These are phyloP conservation scores for Lichtheimia hyalospora DNA, from an alignment of 371 early-diverging fungal genomes.

Conservation along the genomic window DNA sequence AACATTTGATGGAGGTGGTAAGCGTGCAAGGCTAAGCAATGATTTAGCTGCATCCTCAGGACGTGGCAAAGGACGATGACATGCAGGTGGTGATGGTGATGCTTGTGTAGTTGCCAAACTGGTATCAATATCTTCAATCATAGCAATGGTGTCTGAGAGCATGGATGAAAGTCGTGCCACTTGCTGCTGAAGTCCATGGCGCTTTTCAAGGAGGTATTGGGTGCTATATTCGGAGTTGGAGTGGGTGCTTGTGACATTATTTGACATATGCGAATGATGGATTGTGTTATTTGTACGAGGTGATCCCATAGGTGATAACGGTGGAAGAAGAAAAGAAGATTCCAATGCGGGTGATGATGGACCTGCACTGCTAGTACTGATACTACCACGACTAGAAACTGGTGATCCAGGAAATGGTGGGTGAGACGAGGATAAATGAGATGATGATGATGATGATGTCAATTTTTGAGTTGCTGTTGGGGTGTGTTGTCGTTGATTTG, in stretches of 20 bases:
- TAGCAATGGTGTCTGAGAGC: conserved; percentile 51
- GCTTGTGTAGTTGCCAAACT: conserved; percentile 25
- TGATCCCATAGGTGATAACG: conserved; percentile 1
- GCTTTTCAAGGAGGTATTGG: conserved; percentile 50
- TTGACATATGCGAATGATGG: conserved; percentile 1
- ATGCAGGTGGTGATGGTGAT: conserved; percentile 2
- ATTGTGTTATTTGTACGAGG: no score
- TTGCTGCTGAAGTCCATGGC: conserved; percentile 57
- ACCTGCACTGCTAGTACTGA: neutral
- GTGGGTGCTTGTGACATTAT: neutral
- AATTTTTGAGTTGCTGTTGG: neutral
- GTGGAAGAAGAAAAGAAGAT: conserved; percentile 5
- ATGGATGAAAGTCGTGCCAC: conserved; percentile 52
- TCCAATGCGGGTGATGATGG: conserved; percentile 7
- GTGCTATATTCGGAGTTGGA: conserved; percentile 27
- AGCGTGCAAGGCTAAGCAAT: conserved; percentile 5
- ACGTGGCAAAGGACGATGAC: no score
- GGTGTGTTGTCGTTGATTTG: neutral
- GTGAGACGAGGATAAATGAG: neutral
- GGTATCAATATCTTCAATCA: conserved; percentile 52
- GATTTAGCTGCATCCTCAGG: conserved; percentile 11
- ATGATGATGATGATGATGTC: neutral
- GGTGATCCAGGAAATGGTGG: neutral
- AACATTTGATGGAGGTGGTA: conserved; percentile 10
- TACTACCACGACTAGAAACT: neutral